A percentile compares a stretch with the other conserved stretches of the same genome.
These are phyloP conservation scores for Aspergillus sp. DNA, from an alignment of 2,329 filamentous ascomycete species.

Conservation along the genomic window DNA sequence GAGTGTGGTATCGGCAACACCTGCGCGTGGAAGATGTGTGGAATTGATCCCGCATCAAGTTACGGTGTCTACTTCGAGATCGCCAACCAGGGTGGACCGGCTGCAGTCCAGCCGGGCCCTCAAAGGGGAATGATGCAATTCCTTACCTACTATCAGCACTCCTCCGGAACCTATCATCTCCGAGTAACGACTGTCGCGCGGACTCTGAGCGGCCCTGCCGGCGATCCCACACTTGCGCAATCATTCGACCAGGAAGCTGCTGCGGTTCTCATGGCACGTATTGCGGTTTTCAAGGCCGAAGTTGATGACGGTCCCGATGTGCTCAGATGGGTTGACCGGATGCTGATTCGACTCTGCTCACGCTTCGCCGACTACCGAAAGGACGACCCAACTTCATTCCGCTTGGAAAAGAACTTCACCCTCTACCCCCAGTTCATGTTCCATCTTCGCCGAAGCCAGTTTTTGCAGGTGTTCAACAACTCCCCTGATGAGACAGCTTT, in stretches of 20 bases:
- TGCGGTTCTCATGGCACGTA: constrained; percentile 97
- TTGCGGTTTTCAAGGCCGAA: constrained; percentile 98
- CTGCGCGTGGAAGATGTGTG: constrained; percentile 99
- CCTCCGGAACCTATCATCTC: constrained; percentile 92
- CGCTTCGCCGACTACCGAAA: constrained; percentile 97
- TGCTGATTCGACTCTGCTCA: constrained; percentile 95
- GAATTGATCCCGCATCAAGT: constrained; percentile 88
- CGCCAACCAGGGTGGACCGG: constrained; percentile 84
- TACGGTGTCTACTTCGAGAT: constrained; percentile 99
- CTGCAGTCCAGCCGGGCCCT: constrained; percentile 79
- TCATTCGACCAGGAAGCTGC: constrained; percentile 98
- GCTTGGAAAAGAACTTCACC: constrained; percentile 97
- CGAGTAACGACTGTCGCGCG: constrained; percentile 92
- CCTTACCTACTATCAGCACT: constrained; percentile 97
- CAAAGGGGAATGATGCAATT: constrained; percentile 98
- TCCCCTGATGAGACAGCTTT: constrained; percentile 99
- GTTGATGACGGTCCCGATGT: constrained; percentile 99
- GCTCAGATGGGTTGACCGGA: constrained; percentile 94
- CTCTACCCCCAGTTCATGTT: constrained; percentile 99
- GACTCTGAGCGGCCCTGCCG: constrained; percentile 87
- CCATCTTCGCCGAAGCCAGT: constrained; percentile 93
- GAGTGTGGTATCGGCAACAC: constrained; percentile 98
- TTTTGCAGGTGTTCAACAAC: constrained; percentile 99
- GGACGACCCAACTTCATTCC: constrained; percentile 95
- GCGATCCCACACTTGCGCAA: constrained; percentile 90